Evolutionary conservation across 2,329 filamentous ascomycete species (phyloP).

Genomic region (Pseudocercospora pini-densiflorae): DNA sequence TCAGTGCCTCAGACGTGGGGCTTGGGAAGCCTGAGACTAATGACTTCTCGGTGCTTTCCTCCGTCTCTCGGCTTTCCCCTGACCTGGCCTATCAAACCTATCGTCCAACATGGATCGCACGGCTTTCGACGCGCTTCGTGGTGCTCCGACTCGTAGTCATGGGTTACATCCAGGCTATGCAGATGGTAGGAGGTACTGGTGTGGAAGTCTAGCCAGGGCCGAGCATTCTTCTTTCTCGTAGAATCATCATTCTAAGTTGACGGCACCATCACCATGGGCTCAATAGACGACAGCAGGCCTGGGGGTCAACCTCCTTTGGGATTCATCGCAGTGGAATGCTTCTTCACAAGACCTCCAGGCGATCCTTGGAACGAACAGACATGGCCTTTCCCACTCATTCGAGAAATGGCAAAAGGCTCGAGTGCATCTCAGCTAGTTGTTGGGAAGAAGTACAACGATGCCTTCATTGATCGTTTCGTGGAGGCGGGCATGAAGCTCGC

Average conservation of each 20-base stretch:
- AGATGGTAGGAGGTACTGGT: too few relatives aligned
- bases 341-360: slow-evolving; percentile 43
- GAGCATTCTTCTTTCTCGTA: too few relatives aligned
- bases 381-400: slow-evolving; percentile 46
- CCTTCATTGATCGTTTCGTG: slow-evolving; percentile 55
- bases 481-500: slow-evolving; percentile 41
- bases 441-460: slow-evolving; percentile 37
- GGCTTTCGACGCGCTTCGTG: too few relatives aligned
- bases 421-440: slow-evolving; percentile 40
- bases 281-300: background rate
- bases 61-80: too few relatives aligned
- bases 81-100: too few relatives aligned
- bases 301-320: slow-evolving; percentile 36
- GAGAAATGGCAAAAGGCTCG: slow-evolving; percentile 41
- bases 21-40: too few relatives aligned
- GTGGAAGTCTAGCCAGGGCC: too few relatives aligned
- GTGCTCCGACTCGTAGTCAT: too few relatives aligned
- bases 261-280: background rate
- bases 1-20: too few relatives aligned
- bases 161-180: too few relatives aligned
- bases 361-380: slow-evolving; percentile 44
- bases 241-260: background rate
- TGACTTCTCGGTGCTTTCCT: too few relatives aligned
- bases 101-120: too few relatives aligned
- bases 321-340: slow-evolving; percentile 44